These are phyloP conservation scores for Comarum palustre DNA, from an alignment of 306 rosid genomes.

Conservation along the genomic window DNA sequence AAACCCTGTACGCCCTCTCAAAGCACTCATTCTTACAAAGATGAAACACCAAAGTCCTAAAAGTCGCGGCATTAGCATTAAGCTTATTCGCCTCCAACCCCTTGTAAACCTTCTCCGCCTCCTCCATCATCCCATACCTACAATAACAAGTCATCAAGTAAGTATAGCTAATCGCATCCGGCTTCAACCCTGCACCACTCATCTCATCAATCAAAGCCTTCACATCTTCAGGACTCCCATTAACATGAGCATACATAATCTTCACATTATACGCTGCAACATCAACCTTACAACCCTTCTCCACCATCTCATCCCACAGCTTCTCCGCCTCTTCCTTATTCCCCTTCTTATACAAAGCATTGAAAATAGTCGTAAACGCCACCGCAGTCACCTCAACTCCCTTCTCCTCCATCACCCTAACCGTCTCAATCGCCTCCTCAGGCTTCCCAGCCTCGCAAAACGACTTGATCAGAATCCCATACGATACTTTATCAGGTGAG, in stretches of 20 bases:
- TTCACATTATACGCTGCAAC: constrained; percentile 49
- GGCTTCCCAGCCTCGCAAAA: constrained; percentile 40
- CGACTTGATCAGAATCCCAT: constrained; percentile 53
- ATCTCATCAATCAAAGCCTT: constrained; percentile 53
- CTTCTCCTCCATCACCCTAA: constrained; percentile 41
- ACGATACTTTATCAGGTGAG: constrained; percentile 48
- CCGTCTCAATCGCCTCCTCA: constrained; percentile 37
- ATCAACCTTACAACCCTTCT: constrained; percentile 49
- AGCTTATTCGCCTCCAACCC: constrained; percentile 43
- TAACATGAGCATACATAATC: constrained; percentile 38
- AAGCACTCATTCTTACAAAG: constrained; percentile 44
- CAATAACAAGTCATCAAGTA: constrained; percentile 56
- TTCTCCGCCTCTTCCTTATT: constrained; percentile 50
- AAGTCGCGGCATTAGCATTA: constrained; percentile 57
- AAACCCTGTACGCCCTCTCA: constrained; percentile 46
- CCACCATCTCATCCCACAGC: constrained; percentile 52
- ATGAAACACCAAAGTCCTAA: constrained; percentile 43
- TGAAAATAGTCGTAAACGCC: constrained; percentile 47
- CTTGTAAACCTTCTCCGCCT: constrained; percentile 49
- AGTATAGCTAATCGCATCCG: constrained; percentile 54
- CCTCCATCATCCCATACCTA: constrained; percentile 48
- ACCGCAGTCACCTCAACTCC: constrained; percentile 48
- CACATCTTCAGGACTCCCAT: constrained; percentile 47
- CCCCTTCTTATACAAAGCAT: constrained; percentile 50
- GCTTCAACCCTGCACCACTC: constrained; percentile 46